Evolutionary conservation across 805 yeast species (phyloP).

Genomic region (Monosporozyma solicola): DNA sequence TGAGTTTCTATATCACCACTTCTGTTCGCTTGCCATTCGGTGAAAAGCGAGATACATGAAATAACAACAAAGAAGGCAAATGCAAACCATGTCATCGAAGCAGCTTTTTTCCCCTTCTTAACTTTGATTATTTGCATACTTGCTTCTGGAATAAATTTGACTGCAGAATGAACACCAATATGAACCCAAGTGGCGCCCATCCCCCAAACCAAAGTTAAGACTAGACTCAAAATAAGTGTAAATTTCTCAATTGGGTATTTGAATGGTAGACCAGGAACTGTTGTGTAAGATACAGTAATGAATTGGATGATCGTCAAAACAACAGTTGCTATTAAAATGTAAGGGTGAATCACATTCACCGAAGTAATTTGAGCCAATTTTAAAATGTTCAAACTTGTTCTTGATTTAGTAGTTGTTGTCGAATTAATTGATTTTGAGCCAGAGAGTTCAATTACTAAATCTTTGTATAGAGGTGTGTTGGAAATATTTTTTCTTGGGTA

Average conservation of each 20-base stretch:
- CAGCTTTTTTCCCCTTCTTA: constrained; percentile 41
- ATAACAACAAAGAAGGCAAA: constrained; percentile 41
- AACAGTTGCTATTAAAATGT: constrained; percentile 41
- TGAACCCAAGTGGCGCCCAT: constrained; percentile 57
- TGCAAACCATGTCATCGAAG: constrained; percentile 52
- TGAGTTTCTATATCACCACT: constrained; percentile 10
- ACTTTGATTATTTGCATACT: constrained; percentile 43
- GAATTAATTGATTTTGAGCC: constrained; percentile 25
- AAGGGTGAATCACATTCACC: constrained; percentile 44
- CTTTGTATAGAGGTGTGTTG: constrained; percentile 17
- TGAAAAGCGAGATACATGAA: constrained; percentile 31
- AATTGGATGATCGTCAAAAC: constrained; percentile 36
- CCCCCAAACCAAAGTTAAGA: constrained; percentile 46
- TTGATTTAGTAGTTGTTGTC: constrained; percentile 8
- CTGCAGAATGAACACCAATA: constrained; percentile 43
- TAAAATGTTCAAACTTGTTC: constrained; percentile 35
- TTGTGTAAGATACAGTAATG: constrained; percentile 34
- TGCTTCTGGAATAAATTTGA: constrained; percentile 37
- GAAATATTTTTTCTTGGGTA: constrained; percentile 21
- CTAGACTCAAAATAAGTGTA: constrained; percentile 28
- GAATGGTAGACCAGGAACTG: constrained; percentile 44
- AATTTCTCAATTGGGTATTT: constrained; percentile 22
- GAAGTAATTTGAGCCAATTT: constrained; percentile 39
- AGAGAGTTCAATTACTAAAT: constrained; percentile 20
- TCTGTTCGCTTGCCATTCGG: constrained; percentile 31